These are phyloP conservation scores for Ganoderma sinense DNA, from an alignment of 1,284 basidiomycete species.

Conservation along the genomic window DNA sequence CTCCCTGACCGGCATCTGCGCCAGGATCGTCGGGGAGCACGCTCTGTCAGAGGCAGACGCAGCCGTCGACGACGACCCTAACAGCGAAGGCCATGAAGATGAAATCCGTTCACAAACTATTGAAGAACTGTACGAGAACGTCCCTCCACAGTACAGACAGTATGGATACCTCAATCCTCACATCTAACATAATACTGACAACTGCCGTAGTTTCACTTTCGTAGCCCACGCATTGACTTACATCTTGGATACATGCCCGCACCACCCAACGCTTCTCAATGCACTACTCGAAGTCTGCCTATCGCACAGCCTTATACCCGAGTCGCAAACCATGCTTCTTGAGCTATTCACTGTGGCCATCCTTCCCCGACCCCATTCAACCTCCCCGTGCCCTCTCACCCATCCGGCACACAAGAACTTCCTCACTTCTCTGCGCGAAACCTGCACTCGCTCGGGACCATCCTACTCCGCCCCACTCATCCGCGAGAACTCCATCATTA, in stretches of 20 bases:
- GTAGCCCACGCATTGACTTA: slow-evolving; percentile 58
- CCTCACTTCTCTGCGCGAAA: slow-evolving; percentile 45
- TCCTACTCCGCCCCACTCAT: slow-evolving; percentile 10
- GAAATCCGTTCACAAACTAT: slow-evolving; percentile 41
- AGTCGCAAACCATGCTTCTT: slow-evolving; percentile 53
- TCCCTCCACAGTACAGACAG: slow-evolving; percentile 59
- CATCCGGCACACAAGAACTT: slow-evolving; percentile 51
- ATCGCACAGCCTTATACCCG: slow-evolving; percentile 46
- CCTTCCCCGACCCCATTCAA: slow-evolving; percentile 25
- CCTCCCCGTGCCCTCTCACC: slow-evolving; percentile 34
- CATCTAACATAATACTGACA: not conserved
- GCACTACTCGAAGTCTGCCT: slow-evolving; percentile 57
- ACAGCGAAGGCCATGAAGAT: slow-evolving; percentile 34
- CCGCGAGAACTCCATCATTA: slow-evolving; percentile 18
- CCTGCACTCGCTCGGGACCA: slow-evolving; percentile 34
- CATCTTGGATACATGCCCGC: slow-evolving; percentile 52
- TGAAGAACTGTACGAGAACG: slow-evolving; percentile 55
- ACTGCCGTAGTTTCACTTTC: slow-evolving; percentile 49
- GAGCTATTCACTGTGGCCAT: slow-evolving; percentile 46
- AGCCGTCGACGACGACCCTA: slow-evolving; percentile 36
- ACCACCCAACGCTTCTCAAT: slow-evolving; percentile 53
- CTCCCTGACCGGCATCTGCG: slow-evolving; percentile 56
- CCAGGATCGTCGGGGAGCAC: slow-evolving; percentile 53
- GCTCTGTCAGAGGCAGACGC: slow-evolving; percentile 46
- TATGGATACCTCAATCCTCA: slow-evolving; percentile 34